Conservation (phyloP, 1,284 basidiomycete species). For the Tremellales sp. region DNA sequence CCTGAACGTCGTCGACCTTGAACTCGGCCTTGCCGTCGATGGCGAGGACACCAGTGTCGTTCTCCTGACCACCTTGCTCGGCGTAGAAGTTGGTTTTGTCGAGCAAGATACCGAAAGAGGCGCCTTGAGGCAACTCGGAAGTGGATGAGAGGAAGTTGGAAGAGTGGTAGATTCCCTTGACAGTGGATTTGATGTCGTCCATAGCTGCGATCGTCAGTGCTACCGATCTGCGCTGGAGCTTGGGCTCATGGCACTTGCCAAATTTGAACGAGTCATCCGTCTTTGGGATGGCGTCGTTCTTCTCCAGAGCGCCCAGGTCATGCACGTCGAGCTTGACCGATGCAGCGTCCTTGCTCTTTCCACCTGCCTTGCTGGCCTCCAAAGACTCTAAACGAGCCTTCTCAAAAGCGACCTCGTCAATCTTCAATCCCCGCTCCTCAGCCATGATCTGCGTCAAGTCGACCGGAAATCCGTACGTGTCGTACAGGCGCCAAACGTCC, state of each 20-base stretch:
- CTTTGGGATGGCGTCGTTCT: constrained; percentile 75
- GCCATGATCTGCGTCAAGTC: constrained; percentile 98
- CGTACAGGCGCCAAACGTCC: constrained; percentile 96
- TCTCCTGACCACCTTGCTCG: constrained; percentile 95
- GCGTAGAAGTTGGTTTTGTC: constrained; percentile 98
- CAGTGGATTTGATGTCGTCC: constrained; percentile 68
- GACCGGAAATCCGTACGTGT: constrained; percentile 97
- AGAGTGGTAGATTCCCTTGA: constrained; percentile 84
- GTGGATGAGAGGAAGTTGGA: constrained; percentile 73
- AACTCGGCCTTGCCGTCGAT: constrained; percentile 91
- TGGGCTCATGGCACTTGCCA: constrained; percentile 53
- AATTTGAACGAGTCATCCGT: constrained; percentile 92
- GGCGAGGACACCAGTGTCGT: constrained; percentile 90
- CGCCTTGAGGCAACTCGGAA: constrained; percentile 56
- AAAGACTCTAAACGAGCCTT: constrained; percentile 82
- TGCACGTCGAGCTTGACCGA: constrained; percentile 92
- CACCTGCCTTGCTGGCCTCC: constrained; percentile 79
- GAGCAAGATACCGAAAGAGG: constrained; percentile 79
- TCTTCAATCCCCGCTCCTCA: constrained; percentile 78
- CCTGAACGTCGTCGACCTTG: constrained; percentile 88
- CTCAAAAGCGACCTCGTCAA: constrained; percentile 88
- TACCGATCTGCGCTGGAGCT: neutral
- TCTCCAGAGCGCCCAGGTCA: constrained; percentile 83
- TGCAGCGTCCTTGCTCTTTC: constrained; percentile 55
- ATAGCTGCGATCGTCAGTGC: constrained; percentile 52